Base-by-base conservation (phyloP, 1,284 basidiomycete species). In the Amylostereum areolatum region DNA sequence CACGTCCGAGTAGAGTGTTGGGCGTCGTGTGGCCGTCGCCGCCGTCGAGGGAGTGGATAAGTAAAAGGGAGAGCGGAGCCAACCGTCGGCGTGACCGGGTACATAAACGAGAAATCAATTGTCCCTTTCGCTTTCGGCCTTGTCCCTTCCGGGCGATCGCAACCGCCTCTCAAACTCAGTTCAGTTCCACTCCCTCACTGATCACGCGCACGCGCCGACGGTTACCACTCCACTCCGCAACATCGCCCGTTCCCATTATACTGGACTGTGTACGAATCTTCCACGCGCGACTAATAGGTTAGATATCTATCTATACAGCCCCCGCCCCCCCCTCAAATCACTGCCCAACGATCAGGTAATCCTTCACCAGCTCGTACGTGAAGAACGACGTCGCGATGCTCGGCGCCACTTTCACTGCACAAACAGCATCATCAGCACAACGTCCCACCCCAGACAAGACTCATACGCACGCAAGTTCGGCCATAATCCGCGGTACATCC, bases 371-470 rank as follows among this genome's bases (percentile, higher is more conserved):
- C 67, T 89, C 86, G 65, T 89, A 89, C 24, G 78, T 83, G 69
- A 86, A 89, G 62, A 89, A 89, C 33, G 85, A 89, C 32, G 89
- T 93, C 29, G 92, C 90, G 55, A 94, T 93, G 59, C 88, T 91
- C n/a, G 92, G 92, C 2, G 90, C 86, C 24, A 93, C 91, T 68
- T 93, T 91, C 55, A 91, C 88, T 90, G 62, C 43, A 61, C 50
- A 37, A 55, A 27, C 32, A 36, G 36, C 35, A 35, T 45, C 43
- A 41, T 47, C 49, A 49, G 53, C 47, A 39, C 40, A 12, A 41
- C 45, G 49, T 25, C 3, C 9, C 30, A 44, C 30, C 30, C 28
- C 12, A 25, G 31, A 33, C 24, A 46, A 34, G 30, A 32, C 46
- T 24, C 27, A 48, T 30, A 85, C 84, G 77, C 76, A 85, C 93